Evolutionary conservation across 208 protist genomes (phyloP), one percentile per base, ranked within the genome.

Genomic region (Herpetomonas tarakana): DNA sequence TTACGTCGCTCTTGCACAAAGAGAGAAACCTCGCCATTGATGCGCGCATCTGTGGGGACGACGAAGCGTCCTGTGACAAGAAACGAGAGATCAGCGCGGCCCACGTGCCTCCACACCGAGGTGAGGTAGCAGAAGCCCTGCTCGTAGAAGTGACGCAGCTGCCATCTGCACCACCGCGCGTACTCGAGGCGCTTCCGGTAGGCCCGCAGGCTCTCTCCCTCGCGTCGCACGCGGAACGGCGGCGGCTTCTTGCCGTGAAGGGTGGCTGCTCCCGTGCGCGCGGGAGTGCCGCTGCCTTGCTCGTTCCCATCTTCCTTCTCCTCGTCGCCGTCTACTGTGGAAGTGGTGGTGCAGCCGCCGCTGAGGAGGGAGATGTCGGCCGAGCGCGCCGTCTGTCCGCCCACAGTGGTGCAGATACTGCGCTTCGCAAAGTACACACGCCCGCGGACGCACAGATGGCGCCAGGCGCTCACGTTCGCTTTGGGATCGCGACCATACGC

Each of bases 121-220:
- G 41, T 58, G 26, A 82, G 49, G 52, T 78, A 82, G n/a, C 12
- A 6, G 2, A 55, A 65, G 29, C 68, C 68, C n/a, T 63, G 50
- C 27, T 77, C 76, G 46, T 64, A 75, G 41, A 82, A 74, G 47
- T 69, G 62, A 35, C 53, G 46, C 61, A 82, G 51, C 56, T 82
- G 65, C 76, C 71, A 78, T 18, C 50, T 59, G 38, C 69, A 76
- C 74, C 69, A 76, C 21, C 61, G 63, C 41, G 29, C 58, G 35
- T 76, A 74, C 39, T 63, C 56, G 26, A 65, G 63, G 1, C 54
- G 63, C 12, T 57, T 46, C 28, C 68, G 74, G 52, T 68, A 74
- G 19, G 68, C 62, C 3, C 54, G 29, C 14, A 72, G 58, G 26
- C 60, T 58, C 35, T 41, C 35, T 41, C 35, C 35, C 14, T 6